A percentile compares a stretch with the other conserved stretches of the same genome.
Conservation (phyloP, 805 yeast genomes). For the Kuraishia piskuri region DNA sequence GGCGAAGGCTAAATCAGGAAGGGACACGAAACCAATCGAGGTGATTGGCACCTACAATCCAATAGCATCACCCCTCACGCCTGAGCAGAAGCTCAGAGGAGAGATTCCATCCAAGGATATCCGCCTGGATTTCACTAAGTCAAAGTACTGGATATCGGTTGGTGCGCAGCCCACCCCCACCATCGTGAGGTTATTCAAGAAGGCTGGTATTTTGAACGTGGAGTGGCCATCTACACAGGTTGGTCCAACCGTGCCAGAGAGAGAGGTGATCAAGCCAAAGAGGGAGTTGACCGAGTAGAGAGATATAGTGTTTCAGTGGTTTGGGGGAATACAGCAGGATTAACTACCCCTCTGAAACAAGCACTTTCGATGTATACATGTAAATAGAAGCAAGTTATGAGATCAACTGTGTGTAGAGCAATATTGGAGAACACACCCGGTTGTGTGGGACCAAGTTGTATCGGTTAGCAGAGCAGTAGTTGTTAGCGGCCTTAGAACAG, state of each 20-base stretch:
- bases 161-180: slow-evolving; percentile 93
- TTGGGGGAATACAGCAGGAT: too few species aligned
- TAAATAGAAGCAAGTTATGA: too few species aligned
- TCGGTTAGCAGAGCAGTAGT: too few species aligned
- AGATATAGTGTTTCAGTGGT: too few species aligned
- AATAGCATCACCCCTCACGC: slow-evolving; percentile 57
- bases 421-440: too few species aligned
- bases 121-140: slow-evolving; percentile 75
- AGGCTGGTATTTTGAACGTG: slow-evolving; percentile 61
- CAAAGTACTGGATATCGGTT: slow-evolving; percentile 95
- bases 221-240: slow-evolving; percentile 46
- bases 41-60: slow-evolving; percentile 94
- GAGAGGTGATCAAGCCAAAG: slow-evolving; percentile 9
- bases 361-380: too few species aligned
- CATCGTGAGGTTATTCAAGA: slow-evolving; percentile 67
- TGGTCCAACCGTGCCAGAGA: slow-evolving; percentile 12
- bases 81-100: slow-evolving; percentile 49
- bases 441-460: too few species aligned
- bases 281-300: slow-evolving; percentile 4
- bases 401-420: too few species aligned
- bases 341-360: too few species aligned
- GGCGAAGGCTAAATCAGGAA: slow-evolving; percentile 64
- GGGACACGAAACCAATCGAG: slow-evolving; percentile 85
- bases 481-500: too few species aligned
- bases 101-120: slow-evolving; percentile 65